Percentiles rank a stretch among this genome's conserved stretches.
Evolutionary conservation across 148 eudicot species (phyloP).

Genomic region (Salicornia ramosissima): DNA sequence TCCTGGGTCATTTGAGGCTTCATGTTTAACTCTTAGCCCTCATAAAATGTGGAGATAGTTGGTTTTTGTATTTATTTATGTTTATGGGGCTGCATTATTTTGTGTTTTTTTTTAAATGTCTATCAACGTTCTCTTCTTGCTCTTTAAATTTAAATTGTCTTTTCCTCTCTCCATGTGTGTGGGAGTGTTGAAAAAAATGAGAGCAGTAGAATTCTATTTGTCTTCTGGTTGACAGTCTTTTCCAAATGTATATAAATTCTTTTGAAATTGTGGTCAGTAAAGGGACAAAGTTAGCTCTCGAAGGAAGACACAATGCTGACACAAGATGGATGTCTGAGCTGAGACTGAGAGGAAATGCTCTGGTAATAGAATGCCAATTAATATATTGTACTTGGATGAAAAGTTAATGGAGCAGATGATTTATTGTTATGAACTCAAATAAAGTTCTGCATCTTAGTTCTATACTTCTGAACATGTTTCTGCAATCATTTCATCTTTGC

Average conservation of each 20-base stretch:
- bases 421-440: not conserved
- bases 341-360: constrained; percentile 56
- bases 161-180: not conserved
- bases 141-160: not conserved
- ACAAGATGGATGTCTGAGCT: constrained; percentile 75
- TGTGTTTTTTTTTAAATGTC: not conserved
- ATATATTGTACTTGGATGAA: not conserved
- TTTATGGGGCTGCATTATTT: not conserved
- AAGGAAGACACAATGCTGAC: constrained; percentile 96
- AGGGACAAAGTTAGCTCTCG: constrained; percentile 54
- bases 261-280: constrained; percentile 44
- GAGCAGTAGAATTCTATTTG: constrained; percentile 3
- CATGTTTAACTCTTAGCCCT: too few species aligned
- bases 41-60: not conserved
- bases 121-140: not conserved
- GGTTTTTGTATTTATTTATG: not conserved
- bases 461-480: not conserved
- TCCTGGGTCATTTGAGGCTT: not conserved
- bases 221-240: constrained; percentile 11
- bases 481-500: not conserved
- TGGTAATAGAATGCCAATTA: constrained; percentile 34
- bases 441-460: not conserved
- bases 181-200: not conserved
- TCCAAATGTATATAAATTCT: too few species aligned
- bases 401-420: not conserved